Conservation (phyloP, 768 basidiomycete species). For the Russula virescens region DNA sequence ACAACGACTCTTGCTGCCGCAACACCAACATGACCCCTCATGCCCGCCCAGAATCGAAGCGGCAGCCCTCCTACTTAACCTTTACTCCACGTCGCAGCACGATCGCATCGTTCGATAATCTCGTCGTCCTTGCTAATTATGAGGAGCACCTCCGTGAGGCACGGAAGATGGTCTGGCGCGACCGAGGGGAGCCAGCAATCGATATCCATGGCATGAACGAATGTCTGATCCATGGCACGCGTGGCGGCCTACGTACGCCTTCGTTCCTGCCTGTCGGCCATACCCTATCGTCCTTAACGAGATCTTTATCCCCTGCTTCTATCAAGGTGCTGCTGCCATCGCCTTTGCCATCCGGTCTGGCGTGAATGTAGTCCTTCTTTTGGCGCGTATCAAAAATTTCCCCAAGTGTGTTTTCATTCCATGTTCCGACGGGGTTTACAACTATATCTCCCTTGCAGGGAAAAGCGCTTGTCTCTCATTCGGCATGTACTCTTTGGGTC, state of each 20-base stretch:
- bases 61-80: constrained; percentile 38
- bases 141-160: constrained; percentile 69
- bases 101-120: constrained; percentile 63
- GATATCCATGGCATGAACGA: constrained; percentile 58
- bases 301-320: neutral
- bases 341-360: constrained; percentile 79
- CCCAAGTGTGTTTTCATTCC: constrained; percentile 46
- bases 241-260: constrained; percentile 65
- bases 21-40: neutral
- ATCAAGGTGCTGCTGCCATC: constrained; percentile 68
- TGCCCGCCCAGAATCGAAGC: constrained; percentile 15
- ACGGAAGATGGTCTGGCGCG: constrained; percentile 76
- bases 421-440: neutral
- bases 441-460: constrained; percentile 34
- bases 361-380: constrained; percentile 71
- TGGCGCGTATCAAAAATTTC: constrained; percentile 64
- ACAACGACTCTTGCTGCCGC: neutral
- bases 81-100: constrained; percentile 42
- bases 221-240: constrained; percentile 63
- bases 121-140: constrained; percentile 82
- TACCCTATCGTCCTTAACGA: neutral
- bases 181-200: constrained; percentile 70
- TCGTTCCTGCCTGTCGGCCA: neutral
- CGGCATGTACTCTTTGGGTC: constrained; percentile 78
- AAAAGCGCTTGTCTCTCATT: constrained; percentile 58